Evolutionary conservation across 2,329 filamentous ascomycete species (phyloP), one percentile per base, ranked within the genome.

Genomic region (Epichloe sp.): DNA sequence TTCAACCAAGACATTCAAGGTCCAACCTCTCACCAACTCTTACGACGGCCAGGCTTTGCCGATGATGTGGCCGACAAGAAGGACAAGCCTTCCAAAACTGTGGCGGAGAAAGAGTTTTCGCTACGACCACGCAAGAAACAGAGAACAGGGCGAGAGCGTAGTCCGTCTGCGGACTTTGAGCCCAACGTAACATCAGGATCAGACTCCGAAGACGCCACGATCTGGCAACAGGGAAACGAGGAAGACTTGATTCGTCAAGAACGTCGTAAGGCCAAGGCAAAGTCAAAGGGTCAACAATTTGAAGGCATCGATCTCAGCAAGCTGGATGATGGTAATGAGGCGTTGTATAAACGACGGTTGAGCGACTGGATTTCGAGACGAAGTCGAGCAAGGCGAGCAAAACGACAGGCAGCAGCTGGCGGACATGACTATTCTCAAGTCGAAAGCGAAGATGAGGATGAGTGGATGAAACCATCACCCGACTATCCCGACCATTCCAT

Each of bases 391-490:
- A 62, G 68, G 52, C 57, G 68, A 54, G 70, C 71, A 54, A 61
- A 70, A 55, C 57, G 67, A 52, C 58, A 72, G 49, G 65, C 67
- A 47, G 62, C 58, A 1, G 60, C 67, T 1, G 61, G 44, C n/a
- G 11, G 34, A 7, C 11, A 63, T 2, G 61, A 65, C n/a, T 52
- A 60, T 7, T 62, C 61, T 2, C 60, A 64, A 3, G 68, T 69
- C 11, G 68, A 74, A 4, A 71, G 72, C 26, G 70, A 68, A 2
- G 68, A 71, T 5, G 66, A 68, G 15, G 74, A 74, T 10, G 79
- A 98, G 68, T 95, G 89, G 83, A 81, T 87, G 57, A 85, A 88
- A 60, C 87, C 89, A 4, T 89, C 94, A 57, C 94, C 93, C 0
- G 87, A 86, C 38, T 79, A 85, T 38, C 74, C 85, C 0, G 90